Percentiles rank a stretch among this genome's conserved stretches.
phyloP scores from a whole-genome alignment of 441 rosid genomes.

The Erodium moschatum region DNA sequence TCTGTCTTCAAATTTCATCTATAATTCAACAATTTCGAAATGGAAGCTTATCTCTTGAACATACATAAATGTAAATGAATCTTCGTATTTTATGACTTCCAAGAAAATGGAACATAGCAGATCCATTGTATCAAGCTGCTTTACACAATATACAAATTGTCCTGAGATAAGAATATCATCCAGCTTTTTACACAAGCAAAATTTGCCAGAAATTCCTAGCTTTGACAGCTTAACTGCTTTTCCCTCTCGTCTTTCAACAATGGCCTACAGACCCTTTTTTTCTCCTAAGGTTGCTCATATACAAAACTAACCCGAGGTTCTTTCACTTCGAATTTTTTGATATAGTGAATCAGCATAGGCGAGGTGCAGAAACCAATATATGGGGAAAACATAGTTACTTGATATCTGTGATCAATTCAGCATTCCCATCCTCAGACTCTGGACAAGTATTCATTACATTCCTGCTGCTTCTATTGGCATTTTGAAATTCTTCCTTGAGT shows the following conservation, averaged over 20 bases:
- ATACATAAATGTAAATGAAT: background rate
- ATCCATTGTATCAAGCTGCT: too few species aligned
- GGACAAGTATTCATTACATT: background rate
- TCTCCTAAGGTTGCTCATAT: background rate
- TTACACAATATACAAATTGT: too few species aligned
- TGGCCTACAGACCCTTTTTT: background rate
- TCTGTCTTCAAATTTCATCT: too few species aligned
- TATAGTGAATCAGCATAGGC: background rate
- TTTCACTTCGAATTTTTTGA: too few species aligned
- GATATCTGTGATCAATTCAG: background rate
- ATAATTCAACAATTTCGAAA: too few species aligned
- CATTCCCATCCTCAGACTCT: background rate
- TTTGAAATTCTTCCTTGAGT: conserved; percentile 44
- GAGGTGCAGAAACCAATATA: background rate
- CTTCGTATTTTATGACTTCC: background rate
- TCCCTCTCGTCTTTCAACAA: background rate
- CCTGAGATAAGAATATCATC: background rate
- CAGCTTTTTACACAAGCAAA: background rate
- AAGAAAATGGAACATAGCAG: background rate
- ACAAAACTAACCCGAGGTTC: background rate
- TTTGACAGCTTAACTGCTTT: background rate
- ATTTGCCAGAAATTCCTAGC: background rate
- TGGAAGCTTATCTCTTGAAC: too few species aligned
- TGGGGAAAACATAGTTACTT: background rate
- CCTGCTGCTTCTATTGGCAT: conserved; percentile 14